Conservation (phyloP, 345 rosid species). For the Chamaenerion angustifolium region DNA sequence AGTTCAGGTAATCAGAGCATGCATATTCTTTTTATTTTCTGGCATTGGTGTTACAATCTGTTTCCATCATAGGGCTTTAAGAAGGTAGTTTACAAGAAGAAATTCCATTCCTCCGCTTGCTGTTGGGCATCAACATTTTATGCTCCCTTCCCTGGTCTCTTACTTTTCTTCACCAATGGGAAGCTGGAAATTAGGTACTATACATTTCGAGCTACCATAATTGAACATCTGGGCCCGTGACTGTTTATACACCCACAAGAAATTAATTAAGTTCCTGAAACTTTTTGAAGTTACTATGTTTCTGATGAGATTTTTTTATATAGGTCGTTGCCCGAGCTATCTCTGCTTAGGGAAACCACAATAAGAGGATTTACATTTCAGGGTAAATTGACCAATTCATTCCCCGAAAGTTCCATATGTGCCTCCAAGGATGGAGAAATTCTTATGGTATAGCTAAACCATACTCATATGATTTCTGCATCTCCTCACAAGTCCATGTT, state of each 20-base stretch:
- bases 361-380: slow-evolving; percentile 51
- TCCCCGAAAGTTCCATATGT: slow-evolving; percentile 37
- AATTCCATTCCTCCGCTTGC: slow-evolving; percentile 50
- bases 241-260: too few relatives aligned
- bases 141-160: slow-evolving; percentile 53
- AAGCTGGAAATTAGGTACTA: slow-evolving; percentile 69
- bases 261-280: too few relatives aligned
- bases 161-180: slow-evolving; percentile 54
- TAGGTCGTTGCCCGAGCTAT: slow-evolving; percentile 75
- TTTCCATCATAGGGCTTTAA: slow-evolving; percentile 45
- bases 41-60: background rate
- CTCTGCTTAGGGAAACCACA: slow-evolving; percentile 44
- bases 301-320: background rate
- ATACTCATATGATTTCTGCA: background rate
- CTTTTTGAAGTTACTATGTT: background rate
- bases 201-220: background rate
- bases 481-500: background rate
- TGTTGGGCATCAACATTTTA: slow-evolving; percentile 74
- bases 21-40: background rate
- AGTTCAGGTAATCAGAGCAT: slow-evolving; percentile 36
- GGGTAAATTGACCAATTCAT: slow-evolving; percentile 29
- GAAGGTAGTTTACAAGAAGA: slow-evolving; percentile 75
- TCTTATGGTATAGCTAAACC: slow-evolving; percentile 33
- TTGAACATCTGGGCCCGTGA: too few relatives aligned
- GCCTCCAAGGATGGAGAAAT: slow-evolving; percentile 62